Percentiles rank a stretch among this genome's conserved stretches.
Conservation (phyloP, 2,329 filamentous ascomycete genomes). For the Cytospora mali region DNA sequence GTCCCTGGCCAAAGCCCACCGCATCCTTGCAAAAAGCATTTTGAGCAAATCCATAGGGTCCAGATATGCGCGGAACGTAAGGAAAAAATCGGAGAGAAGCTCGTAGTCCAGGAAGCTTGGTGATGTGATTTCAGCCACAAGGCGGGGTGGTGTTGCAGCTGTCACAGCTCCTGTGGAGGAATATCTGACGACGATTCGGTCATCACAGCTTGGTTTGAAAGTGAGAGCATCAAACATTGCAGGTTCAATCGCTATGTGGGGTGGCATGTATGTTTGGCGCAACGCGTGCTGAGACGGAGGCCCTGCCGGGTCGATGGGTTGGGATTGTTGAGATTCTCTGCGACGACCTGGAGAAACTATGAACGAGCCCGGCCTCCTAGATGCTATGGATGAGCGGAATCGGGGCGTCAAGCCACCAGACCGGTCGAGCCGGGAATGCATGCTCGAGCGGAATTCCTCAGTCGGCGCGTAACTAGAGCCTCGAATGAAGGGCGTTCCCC, state of each 20-base stretch:
- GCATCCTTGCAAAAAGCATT: constrained; percentile 81
- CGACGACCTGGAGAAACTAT: constrained; percentile 38
- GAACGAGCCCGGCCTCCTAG: constrained; percentile 43
- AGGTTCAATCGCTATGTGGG: constrained; percentile 62
- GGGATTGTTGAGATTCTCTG: neutral
- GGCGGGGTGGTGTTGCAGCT: constrained; percentile 85
- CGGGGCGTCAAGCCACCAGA: constrained; percentile 42
- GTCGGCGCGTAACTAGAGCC: constrained; percentile 79
- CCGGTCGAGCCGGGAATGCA: constrained; percentile 50
- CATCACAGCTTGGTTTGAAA: constrained; percentile 76
- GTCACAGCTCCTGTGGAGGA: constrained; percentile 74
- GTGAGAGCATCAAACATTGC: constrained; percentile 82
- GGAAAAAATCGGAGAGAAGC: constrained; percentile 94
- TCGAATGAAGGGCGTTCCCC: constrained; percentile 75
- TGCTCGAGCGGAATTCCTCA: constrained; percentile 70
- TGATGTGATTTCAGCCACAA: constrained; percentile 95
- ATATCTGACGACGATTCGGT: constrained; percentile 81
- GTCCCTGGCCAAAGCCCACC: constrained; percentile 79
- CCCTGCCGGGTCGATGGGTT: constrained; percentile 40
- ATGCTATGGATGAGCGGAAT: constrained; percentile 33
- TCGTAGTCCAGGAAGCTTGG: constrained; percentile 96
- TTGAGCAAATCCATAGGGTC: constrained; percentile 74
- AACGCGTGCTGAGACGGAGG: constrained; percentile 43
- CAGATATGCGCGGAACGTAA: constrained; percentile 90
- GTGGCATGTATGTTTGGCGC: constrained; percentile 52